Evolutionary conservation across 2,329 filamentous ascomycete genomes (phyloP), one percentile per base, ranked within the genome.

Genomic region (Aspergillus quadricinctus): DNA sequence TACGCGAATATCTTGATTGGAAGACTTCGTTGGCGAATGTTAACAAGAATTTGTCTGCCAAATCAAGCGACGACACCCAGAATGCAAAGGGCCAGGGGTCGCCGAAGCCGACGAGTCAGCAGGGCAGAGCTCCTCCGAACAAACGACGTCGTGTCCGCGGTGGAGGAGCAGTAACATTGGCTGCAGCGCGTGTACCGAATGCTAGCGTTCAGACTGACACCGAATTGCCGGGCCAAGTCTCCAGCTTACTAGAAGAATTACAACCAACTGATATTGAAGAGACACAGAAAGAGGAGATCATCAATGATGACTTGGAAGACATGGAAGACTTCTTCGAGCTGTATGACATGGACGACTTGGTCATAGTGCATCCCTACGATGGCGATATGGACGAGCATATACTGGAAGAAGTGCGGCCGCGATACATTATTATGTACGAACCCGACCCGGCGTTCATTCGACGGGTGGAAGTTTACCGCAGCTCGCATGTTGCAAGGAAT

Each of bases 401-500:
- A n/a, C 82, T 99, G 1, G 93, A 99, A 71, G 94, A 99, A 74
- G 82, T 94, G 56, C 92, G 90, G 68, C 94, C 94, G 35, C 87
- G 90, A 58, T 97, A 97, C 73, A 91, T 99, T 57, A 89, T 99
- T 76, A 97, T 99, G 94, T 99, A 97, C 73, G 94, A 97, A 71
- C 93, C 94, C 1, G 92, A 97, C 63, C 86, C 93, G 3, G 87
- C 93, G 3, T 99, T 99, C 72, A 96, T 97, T 67, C 86, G 94
- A 14, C 83, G 93, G 40, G 88, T 99, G 21, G 94, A 99, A 71
- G 92, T 97, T 1, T 99, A 97, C 75, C 87, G 94, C 41, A 96
- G 92, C 52, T 97, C 92, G 9, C 94, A 99, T 75, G 89, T 87
- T 56, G 90, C 93, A 70, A 82, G 92, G 37, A 92, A 90, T 66